Conservation (phyloP, 106 monocot species). For the Phalaenopsis aphrodite region DNA sequence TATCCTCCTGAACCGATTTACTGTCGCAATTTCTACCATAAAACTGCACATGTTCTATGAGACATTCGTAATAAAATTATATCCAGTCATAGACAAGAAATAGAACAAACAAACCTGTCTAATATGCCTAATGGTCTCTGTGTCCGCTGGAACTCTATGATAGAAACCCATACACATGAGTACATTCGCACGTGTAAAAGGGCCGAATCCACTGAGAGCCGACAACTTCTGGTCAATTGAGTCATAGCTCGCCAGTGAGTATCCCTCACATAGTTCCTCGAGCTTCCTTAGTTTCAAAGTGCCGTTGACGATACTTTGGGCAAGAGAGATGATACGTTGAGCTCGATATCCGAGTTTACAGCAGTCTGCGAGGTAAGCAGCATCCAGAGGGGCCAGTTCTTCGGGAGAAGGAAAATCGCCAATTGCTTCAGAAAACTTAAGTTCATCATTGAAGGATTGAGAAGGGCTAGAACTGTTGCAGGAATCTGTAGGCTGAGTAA, state of each 20-base stretch:
- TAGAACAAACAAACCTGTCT: conserved; percentile 30
- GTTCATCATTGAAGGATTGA: neutral
- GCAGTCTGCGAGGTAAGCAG: conserved; percentile 28
- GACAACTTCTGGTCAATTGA: conserved; percentile 35
- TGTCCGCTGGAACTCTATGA: conserved; percentile 60
- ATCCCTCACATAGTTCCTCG: conserved; percentile 38
- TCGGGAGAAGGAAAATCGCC: conserved; percentile 69
- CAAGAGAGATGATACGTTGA: conserved; percentile 52
- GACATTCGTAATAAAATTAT: neutral
- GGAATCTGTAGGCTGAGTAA: neutral
- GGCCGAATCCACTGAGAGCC: conserved; percentile 55
- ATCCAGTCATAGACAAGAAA: neutral
- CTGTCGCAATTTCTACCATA: conserved; percentile 33
- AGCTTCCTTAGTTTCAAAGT: conserved; percentile 35
- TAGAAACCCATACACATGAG: conserved; percentile 94
- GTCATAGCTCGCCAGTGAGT: conserved; percentile 23
- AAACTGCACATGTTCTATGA: conserved; percentile 24
- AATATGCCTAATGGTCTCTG: conserved; percentile 70
- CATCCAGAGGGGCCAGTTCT: conserved; percentile 55
- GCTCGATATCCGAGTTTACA: conserved; percentile 75
- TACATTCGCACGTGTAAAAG: conserved; percentile 75
- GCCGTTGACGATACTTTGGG: conserved; percentile 34
- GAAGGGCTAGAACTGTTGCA: neutral
- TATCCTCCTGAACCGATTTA: conserved; percentile 16
- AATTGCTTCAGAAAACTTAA: neutral